A percentile compares a stretch with the other conserved stretches of the same genome.
Evolutionary conservation across 1,284 basidiomycete species (phyloP).

Genomic region (Meira nashicola): DNA sequence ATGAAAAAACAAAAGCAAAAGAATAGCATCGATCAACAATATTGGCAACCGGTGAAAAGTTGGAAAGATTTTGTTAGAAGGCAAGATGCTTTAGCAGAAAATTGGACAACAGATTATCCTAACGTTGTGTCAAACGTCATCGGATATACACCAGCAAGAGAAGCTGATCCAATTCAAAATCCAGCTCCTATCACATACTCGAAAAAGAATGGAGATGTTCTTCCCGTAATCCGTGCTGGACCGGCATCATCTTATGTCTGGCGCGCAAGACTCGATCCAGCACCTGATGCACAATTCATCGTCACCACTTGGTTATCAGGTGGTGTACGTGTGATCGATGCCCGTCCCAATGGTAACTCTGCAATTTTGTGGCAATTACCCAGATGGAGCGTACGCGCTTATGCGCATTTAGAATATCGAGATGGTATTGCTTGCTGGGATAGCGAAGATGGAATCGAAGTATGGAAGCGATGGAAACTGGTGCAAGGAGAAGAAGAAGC

Average conservation of each 20-base stretch:
- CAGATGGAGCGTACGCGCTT: neutral
- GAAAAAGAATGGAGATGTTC: neutral
- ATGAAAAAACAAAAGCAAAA: neutral
- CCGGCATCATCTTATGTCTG: neutral
- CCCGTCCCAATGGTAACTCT: neutral
- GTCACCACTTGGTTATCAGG: constrained; percentile 2
- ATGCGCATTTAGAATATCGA: constrained; percentile 16
- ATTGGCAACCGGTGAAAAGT: neutral
- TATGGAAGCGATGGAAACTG: constrained; percentile 10
- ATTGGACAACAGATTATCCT: constrained; percentile 3
- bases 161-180: neutral
- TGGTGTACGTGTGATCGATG: constrained; percentile 4
- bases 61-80: constrained; percentile 5
- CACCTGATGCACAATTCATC: constrained; percentile 4
- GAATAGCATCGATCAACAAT: neutral
- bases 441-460: constrained; percentile 3
- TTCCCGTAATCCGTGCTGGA: neutral
- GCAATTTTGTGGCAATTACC: constrained; percentile 9
- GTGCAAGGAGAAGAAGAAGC: neutral
- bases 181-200: neutral
- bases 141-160: neutral
- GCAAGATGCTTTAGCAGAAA: neutral
- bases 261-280: constrained; percentile 1
- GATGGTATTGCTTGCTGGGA: constrained; percentile 7
- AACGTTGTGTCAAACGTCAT: neutral